Evolutionary conservation across 495 filamentous ascomycete species (phyloP).

Genomic region (Beverwykella pulmonaria): DNA sequence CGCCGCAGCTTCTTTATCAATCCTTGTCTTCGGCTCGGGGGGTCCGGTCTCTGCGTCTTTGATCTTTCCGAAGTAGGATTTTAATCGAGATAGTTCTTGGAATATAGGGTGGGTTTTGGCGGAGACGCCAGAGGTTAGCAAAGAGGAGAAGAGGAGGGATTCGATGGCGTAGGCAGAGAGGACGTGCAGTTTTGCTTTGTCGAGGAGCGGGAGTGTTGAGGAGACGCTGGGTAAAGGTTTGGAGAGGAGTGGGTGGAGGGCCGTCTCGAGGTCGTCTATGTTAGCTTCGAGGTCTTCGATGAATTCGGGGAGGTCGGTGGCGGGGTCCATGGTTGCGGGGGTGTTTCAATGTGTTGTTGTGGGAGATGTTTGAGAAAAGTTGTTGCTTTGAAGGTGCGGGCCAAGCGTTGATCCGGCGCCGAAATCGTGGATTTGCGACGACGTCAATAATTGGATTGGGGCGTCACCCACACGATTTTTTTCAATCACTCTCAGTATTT

Average conservation of each 20-base stretch:
- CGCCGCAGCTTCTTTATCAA: conserved; percentile 79
- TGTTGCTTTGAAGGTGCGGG: conserved; percentile 4
- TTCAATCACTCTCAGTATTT: neutral
- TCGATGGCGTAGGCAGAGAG: conserved; percentile 84
- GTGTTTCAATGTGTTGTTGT: neutral
- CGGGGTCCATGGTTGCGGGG: conserved; percentile 9
- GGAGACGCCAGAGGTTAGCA: conserved; percentile 77
- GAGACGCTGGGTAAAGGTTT: conserved; percentile 65
- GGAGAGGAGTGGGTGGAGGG: conserved; percentile 67
- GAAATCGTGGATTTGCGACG: conserved; percentile 3
- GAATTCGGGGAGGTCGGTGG: neutral
- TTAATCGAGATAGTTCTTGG: conserved; percentile 79
- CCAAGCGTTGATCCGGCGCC: conserved; percentile 22
- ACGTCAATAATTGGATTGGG: conserved; percentile 3
- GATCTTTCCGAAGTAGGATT: conserved; percentile 92
- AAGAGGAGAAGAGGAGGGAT: conserved; percentile 77
- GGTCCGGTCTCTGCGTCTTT: conserved; percentile 61
- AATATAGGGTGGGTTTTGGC: conserved; percentile 83
- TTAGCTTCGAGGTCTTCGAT: conserved; percentile 26
- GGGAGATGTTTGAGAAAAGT: neutral
- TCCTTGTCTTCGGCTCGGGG: conserved; percentile 38
- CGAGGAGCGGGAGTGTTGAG: conserved; percentile 81
- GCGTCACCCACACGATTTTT: neutral
- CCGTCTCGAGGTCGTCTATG: conserved; percentile 30
- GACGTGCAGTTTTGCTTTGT: conserved; percentile 91